Base-by-base conservation (phyloP, 1,284 basidiomycete genomes). In the Moniliella sp. region DNA sequence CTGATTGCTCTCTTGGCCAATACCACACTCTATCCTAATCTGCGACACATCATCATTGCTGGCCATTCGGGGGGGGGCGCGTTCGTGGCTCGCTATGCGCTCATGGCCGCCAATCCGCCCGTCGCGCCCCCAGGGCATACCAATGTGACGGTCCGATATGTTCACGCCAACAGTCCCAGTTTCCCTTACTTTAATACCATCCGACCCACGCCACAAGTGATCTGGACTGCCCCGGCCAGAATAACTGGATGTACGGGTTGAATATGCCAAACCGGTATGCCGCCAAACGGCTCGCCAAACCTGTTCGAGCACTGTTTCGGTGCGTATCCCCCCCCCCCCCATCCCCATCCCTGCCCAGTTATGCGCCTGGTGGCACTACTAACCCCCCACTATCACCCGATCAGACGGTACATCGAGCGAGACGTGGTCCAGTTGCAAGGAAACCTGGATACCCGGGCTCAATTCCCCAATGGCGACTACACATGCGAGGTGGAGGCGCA, bases 1-100 rank as follows among this genome's bases (percentile, higher is more conserved):
- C 15, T 30, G 14, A 15, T 15, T n/a, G 9, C 18, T 11, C 9
- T 25, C 23, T 17, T 30, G 9, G 14, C 13, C 18, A 25, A 30
- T n/a, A 30, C 14, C 18, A 19, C 29, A 15, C 5, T 14, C 11
- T 30, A 19, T 17, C 29, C 29, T 10, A 8, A 9, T 18, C 29
- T 30, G 18, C 18, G 11, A 13, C 13, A 15, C 18, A 14, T 30
- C 14, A 15, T 13, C 18, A 9, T 15, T 12, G 15, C 23, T 17
- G 29, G 29, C n/a, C 29, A 30, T n/a, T 30, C 29, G 11, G 15
- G 23, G 14, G 29, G 29, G 5, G 29, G 29, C 18, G 29, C 29
- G 11, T 30, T 30, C 29, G 15, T 30, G 14, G 15, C 29, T 7
- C 18, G 29, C 18, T 30, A 15, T 17, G 11, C 29, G 10, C 29